These are phyloP conservation scores for Fusarium palustre DNA, from an alignment of 2,329 filamentous ascomycete species.

Conservation along the genomic window DNA sequence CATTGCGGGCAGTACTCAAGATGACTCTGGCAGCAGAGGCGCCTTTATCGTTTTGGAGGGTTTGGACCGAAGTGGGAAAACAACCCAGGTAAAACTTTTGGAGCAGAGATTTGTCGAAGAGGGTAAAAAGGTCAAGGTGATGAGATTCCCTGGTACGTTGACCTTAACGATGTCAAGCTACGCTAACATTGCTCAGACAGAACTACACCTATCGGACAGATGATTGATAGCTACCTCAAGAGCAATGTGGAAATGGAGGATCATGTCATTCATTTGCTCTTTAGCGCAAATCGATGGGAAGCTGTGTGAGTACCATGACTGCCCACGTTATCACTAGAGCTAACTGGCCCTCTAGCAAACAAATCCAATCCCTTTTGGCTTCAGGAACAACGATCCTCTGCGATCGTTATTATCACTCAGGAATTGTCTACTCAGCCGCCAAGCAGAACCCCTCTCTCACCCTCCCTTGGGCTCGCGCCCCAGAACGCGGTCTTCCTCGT, in stretches of 20 bases:
- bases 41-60: constrained; percentile 88
- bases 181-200: constrained; percentile 67
- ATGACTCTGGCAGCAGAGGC: constrained; percentile 56
- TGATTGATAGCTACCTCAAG: constrained; percentile 87
- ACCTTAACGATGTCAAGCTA: not conserved
- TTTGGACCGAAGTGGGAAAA: constrained; percentile 90
- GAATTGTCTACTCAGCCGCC: constrained; percentile 91
- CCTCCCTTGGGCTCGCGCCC: constrained; percentile 83
- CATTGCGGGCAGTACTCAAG: constrained; percentile 51
- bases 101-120: constrained; percentile 64
- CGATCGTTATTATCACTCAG: constrained; percentile 95
- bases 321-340: constrained; percentile 6
- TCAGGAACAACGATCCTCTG: constrained; percentile 81
- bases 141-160: constrained; percentile 68
- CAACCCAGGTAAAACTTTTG: constrained; percentile 84
- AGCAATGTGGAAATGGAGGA: constrained; percentile 81
- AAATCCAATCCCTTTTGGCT: constrained; percentile 66
- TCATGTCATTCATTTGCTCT: constrained; percentile 89
- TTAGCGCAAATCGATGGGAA: constrained; percentile 94
- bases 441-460: constrained; percentile 79
- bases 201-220: constrained; percentile 83
- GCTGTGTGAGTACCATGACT: constrained; percentile 60
- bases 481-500: constrained; percentile 86
- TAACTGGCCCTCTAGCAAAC: constrained; percentile 53
- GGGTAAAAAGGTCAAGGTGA: constrained; percentile 62